Percentiles rank a stretch among this genome's conserved stretches.
phyloP scores from a whole-genome alignment of 345 rosid species.

The Hibiscus mutabilis region DNA sequence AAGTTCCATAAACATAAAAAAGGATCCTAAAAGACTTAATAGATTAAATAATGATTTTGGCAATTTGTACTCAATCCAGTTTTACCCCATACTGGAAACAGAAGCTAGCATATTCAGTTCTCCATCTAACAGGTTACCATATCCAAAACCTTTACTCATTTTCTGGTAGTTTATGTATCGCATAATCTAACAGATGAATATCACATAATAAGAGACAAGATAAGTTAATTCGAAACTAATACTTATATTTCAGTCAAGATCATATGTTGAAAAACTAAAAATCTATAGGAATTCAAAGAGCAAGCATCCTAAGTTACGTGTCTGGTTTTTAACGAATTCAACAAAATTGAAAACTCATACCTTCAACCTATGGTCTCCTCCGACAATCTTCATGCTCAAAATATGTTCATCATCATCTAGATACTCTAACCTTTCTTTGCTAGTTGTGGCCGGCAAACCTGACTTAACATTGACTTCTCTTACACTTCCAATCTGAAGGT shows the following conservation, averaged over 20 bases:
- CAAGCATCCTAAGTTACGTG: neutral
- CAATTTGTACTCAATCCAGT: neutral
- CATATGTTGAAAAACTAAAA: neutral
- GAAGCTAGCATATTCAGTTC: neutral
- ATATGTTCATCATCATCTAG: constrained; percentile 47
- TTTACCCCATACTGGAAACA: neutral
- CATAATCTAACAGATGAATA: neutral
- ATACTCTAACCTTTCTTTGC: constrained; percentile 67
- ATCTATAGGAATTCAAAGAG: neutral
- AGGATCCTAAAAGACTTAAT: neutral
- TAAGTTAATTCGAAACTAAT: neutral
- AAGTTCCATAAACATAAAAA: neutral
- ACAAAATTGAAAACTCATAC: neutral
- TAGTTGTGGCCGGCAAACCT: constrained; percentile 72
- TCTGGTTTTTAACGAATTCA: neutral
- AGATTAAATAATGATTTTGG: no score
- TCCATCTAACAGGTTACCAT: neutral
- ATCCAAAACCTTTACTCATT: neutral
- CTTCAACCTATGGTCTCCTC: neutral
- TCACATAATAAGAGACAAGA: neutral
- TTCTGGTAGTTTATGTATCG: neutral
- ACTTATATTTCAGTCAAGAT: neutral
- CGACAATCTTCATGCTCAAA: neutral
- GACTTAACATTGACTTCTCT: constrained; percentile 78
- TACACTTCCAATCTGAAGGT: constrained; percentile 67